A percentile compares a stretch with the other conserved stretches of the same genome.
Conservation (phyloP, 2,329 filamentous ascomycete genomes). For the Camillea tinctor region DNA sequence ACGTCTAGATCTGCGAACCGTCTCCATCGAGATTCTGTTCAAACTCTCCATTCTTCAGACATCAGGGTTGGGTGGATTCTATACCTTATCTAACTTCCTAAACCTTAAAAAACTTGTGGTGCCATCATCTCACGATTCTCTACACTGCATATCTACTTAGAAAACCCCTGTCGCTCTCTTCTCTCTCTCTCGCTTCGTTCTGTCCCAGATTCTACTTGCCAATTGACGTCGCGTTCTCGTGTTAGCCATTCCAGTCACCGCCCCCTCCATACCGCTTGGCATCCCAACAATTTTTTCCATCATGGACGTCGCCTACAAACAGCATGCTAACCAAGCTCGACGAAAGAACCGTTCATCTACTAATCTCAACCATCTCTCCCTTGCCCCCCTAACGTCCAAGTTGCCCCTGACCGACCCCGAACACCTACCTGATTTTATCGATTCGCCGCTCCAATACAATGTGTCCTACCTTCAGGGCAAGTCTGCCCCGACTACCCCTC, state of each 20-base stretch:
- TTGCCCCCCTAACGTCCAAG: conserved; percentile 63
- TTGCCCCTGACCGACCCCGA: conserved; percentile 57
- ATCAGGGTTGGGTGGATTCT: no score
- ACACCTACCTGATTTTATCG: conserved; percentile 39
- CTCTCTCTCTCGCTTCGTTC: neutral
- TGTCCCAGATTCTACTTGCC: neutral
- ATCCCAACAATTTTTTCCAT: conserved; percentile 5
- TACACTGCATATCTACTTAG: neutral
- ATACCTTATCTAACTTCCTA: neutral
- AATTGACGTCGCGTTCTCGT: neutral
- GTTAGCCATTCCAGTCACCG: neutral
- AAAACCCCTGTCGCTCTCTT: neutral
- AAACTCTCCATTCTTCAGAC: neutral
- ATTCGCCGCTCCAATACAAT: conserved; percentile 35
- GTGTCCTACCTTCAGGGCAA: conserved; percentile 60
- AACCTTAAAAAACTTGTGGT: neutral
- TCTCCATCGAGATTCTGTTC: neutral
- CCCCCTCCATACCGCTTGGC: neutral
- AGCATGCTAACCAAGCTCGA: conserved; percentile 55
- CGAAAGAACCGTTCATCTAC: conserved; percentile 59
- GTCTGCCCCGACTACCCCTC: conserved; percentile 63
- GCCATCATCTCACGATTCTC: neutral
- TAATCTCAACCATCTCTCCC: conserved; percentile 59
- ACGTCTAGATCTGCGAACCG: neutral
- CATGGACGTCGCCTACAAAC: conserved; percentile 63